Percentiles rank a stretch among this genome's conserved stretches.
Conservation (phyloP, 2,329 filamentous ascomycete species). For the Pseudogymnoascus sp. region DNA sequence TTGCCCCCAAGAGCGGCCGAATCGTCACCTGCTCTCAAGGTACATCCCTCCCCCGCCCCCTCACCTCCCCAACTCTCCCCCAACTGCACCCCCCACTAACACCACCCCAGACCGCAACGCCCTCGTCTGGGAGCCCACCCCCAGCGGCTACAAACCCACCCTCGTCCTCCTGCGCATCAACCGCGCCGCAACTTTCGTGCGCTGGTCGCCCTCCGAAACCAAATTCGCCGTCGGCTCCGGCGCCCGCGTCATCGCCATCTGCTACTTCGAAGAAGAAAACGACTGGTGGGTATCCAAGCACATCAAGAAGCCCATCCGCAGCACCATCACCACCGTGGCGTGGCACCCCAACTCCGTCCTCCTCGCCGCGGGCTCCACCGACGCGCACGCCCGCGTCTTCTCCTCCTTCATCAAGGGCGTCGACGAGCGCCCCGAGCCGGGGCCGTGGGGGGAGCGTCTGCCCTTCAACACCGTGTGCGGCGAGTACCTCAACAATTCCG, state of each 20-base stretch:
- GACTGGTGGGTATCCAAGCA: constrained; percentile 99
- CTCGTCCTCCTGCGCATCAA: constrained; percentile 95
- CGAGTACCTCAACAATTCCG: constrained; percentile 91
- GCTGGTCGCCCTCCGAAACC: constrained; percentile 92
- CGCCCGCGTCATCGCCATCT: constrained; percentile 88
- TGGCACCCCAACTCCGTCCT: constrained; percentile 99
- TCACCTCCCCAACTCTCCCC: too few species aligned
- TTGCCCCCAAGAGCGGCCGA: constrained; percentile 79
- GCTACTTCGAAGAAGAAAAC: constrained; percentile 98
- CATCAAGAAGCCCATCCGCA: constrained; percentile 96
- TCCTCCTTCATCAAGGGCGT: constrained; percentile 95
- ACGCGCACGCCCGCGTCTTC: constrained; percentile 91
- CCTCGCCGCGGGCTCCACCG: constrained; percentile 89
- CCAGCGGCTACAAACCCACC: constrained; percentile 89
- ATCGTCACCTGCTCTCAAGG: constrained; percentile 98
- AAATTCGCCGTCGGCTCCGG: constrained; percentile 98
- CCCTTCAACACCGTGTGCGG: constrained; percentile 98
- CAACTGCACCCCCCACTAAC: constrained; percentile 11
- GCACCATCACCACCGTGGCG: constrained; percentile 86
- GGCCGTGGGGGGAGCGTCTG: constrained; percentile 86
- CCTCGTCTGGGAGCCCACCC: constrained; percentile 94
- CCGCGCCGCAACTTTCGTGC: constrained; percentile 89
- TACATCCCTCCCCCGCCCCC: constrained; percentile 30
- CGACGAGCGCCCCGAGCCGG: constrained; percentile 75
- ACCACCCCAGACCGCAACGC: constrained; percentile 74